A percentile compares a stretch with the other conserved stretches of the same genome.
Evolutionary conservation across 768 basidiomycete genomes (phyloP).

Genomic region (Mycena crocata): DNA sequence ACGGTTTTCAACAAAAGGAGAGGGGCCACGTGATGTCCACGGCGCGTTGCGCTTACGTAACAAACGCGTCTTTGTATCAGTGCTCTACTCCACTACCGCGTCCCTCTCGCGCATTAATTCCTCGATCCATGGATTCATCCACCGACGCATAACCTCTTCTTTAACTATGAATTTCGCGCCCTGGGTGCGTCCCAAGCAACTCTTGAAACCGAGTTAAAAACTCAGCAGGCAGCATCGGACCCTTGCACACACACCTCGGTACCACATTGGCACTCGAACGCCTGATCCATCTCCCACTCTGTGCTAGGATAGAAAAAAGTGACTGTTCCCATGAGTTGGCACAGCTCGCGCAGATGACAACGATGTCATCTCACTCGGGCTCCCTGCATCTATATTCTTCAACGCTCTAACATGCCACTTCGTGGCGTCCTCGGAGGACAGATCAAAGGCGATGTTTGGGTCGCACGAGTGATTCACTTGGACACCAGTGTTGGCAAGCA

Average conservation of each 20-base stretch:
- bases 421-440: slow-evolving; percentile 52
- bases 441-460: slow-evolving; percentile 67
- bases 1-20: slow-evolving; percentile 11
- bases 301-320: slow-evolving; percentile 77
- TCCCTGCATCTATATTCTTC: slow-evolving; percentile 50
- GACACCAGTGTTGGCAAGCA: slow-evolving; percentile 3
- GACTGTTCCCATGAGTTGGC: slow-evolving; percentile 42
- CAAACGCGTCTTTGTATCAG: neutral
- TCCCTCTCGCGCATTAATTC: slow-evolving; percentile 44
- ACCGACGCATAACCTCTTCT: slow-evolving; percentile 51
- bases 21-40: slow-evolving; percentile 1
- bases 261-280: slow-evolving; percentile 67
- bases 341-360: slow-evolving; percentile 27
- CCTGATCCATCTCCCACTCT: slow-evolving; percentile 77
- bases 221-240: neutral
- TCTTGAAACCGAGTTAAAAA: slow-evolving; percentile 42
- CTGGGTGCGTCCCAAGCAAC: slow-evolving; percentile 57
- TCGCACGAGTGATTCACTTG: slow-evolving; percentile 74
- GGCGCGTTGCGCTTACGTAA: neutral
- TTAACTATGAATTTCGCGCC: slow-evolving; percentile 58
- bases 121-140: slow-evolving; percentile 58
- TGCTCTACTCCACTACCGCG: neutral
- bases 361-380: slow-evolving; percentile 49
- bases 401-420: slow-evolving; percentile 64
- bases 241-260: slow-evolving; percentile 44